Conservation (phyloP, 257 asterid genomes). For the Capsicum pubescens region DNA sequence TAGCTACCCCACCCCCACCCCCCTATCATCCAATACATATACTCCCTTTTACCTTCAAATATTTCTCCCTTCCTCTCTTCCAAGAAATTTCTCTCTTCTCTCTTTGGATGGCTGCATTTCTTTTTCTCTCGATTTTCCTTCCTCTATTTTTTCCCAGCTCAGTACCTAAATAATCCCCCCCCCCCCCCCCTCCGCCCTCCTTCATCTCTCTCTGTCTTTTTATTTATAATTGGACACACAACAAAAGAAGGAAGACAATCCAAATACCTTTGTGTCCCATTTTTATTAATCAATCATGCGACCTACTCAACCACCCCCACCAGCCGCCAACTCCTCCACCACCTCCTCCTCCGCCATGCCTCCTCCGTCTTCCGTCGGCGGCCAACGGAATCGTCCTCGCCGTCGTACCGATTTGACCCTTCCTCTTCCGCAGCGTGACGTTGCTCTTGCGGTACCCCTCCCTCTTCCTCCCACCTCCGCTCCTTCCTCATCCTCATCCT, state of each 20-base stretch:
- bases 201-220: background rate
- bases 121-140: background rate
- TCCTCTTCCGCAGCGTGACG: conserved; percentile 79
- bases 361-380: conserved; percentile 15
- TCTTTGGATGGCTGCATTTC: conserved; percentile 18
- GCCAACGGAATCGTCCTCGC: conserved; percentile 40
- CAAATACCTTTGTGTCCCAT: background rate
- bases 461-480: conserved; percentile 56
- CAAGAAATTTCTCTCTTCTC: conserved; percentile 46
- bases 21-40: background rate
- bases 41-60: background rate
- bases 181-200: background rate
- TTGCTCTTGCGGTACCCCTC: conserved; percentile 76
- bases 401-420: conserved; percentile 66
- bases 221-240: background rate
- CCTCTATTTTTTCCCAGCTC: background rate
- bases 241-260: background rate
- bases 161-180: background rate
- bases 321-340: conserved; percentile 37
- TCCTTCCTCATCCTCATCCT: conserved; percentile 40
- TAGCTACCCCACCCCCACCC: background rate
- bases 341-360: conserved; percentile 31
- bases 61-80: conserved; percentile 31
- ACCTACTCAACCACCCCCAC: conserved; percentile 58
- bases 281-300: conserved; percentile 51